Conservation (phyloP, 129 eudicot genomes). For the Centella asiatica region DNA sequence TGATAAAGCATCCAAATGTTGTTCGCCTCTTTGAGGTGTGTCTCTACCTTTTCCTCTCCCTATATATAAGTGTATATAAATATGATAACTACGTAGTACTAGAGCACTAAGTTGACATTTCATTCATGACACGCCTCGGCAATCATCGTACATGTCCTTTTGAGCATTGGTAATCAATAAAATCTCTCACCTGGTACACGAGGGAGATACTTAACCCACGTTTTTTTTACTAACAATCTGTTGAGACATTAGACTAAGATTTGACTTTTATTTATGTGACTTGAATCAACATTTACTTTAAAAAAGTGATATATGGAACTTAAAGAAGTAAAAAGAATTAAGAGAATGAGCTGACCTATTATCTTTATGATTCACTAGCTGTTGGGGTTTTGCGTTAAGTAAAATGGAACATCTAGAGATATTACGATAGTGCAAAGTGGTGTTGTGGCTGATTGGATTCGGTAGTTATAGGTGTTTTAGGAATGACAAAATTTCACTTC, state of each 20-base stretch:
- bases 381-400: no score
- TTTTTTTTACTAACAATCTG: not conserved
- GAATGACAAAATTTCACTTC: no score
- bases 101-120: not conserved
- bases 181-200: not conserved
- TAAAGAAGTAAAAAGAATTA: no score
- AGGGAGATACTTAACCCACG: not conserved
- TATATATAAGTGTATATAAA: no score
- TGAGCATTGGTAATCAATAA: not conserved
- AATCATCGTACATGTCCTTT: not conserved
- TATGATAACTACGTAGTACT: no score
- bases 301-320: not conserved
- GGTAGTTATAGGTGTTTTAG: no score
- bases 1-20: slow-evolving; percentile 87
- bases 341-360: no score
- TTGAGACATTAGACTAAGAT: not conserved
- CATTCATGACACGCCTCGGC: not conserved
- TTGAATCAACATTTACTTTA: not conserved
- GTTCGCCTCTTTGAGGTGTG: slow-evolving; percentile 70
- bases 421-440: no score
- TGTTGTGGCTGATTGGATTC: no score
- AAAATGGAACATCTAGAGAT: no score
- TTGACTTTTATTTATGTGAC: not conserved
- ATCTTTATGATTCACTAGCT: no score
- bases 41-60: slow-evolving; percentile 14